Base-by-base conservation (phyloP, 1,284 basidiomycete species). In the Xerocomus cyaneibrunnescens region DNA sequence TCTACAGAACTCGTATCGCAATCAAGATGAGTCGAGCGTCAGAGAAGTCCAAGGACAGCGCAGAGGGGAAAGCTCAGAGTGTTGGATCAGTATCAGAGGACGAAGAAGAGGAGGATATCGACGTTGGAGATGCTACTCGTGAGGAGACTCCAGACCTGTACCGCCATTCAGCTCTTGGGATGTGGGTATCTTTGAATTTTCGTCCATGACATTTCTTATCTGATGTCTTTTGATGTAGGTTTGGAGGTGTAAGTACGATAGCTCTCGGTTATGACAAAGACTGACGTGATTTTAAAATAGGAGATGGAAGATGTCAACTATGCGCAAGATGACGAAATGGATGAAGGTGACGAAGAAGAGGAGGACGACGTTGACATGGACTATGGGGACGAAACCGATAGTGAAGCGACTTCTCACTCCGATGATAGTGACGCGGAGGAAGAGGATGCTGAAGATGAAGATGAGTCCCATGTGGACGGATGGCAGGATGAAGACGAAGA, bases 131-230 rank as follows among this genome's bases (percentile, higher is more conserved):
- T 39, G 72, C 70, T 30, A 77, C 71, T 21, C 78, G 87, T 10
- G 89, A 91, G 62, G 93, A 92, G 64, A 93, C 92, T 1, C 92
- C 93, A 7, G 93, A 99, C 71, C 76, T 99, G 21, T 99, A 99
- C 72, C 87, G 96, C 53, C 97, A 96, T 71, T 99, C 96, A 1
- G 91, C 94, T 6, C 80, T 99, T 35, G 97, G 96, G 61, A 95
- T 99, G 94, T 91, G 73, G 66, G 87, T 79, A 19, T 39, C 22
- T 27, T 40, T 48, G 8, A 30, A 48, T 21, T 30, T 43, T 25
- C 12, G 7, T 43, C 1, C 21, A 9, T 22, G 40, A 23, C 36
- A 39, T 41, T 40, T 36, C 25, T 51, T 25, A 56, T 22, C 32
- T 8, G 16, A 35, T 44, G 16, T 38, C 25, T 31, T 44, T 45